Evolutionary conservation across 768 basidiomycete species (phyloP), one percentile per base, ranked within the genome.

Genomic region (Coprinopsis sp.): DNA sequence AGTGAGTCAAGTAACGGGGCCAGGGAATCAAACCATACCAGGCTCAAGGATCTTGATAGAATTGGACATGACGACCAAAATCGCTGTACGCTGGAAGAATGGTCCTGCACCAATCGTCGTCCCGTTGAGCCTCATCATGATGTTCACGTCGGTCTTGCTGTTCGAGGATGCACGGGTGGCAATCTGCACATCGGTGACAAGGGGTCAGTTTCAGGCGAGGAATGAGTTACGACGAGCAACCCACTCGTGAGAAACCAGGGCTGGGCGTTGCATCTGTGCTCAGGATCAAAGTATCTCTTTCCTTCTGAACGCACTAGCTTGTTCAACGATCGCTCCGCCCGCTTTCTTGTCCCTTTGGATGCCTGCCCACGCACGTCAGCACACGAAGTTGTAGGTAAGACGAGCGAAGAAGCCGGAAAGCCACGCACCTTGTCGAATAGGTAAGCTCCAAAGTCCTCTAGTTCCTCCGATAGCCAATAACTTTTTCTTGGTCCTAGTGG

Each of bases 201-300:
- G 16, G 25, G 33, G 29, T 44, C 34, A 44, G 40, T 18, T 37
- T 33, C 10, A 51, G 23, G 37, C 45, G 22, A 22, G 40, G 16
- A 37, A 37, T 5, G 19, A 38, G 37, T 34, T 3, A 37, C 29
- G 24, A 38, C 19, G 4, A 33, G 23, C n/a, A n/a, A 64, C 81
- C 46, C 64, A 92, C 91, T 52, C 90, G 75, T 11, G 91, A 85
- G 44, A 89, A 66, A 27, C 89, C 84, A 2, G 90, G 90, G 2
- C 82, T 79, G 2, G 90, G 90, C 55, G 81, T 91, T 2, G 81
- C 78, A 55, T 95, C 91, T 2, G 91, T 91, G 57, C 90, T 92
- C 49, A 96, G 71, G 30, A 95, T 74, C 33, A 94, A 67, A 1
- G 84, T 83, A 59, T 92, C 89, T 47, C 73, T 75, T 39, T 84